phyloP scores from a whole-genome alignment of 371 early-diverging fungal species.

The Lichtheimia ramosa region DNA sequence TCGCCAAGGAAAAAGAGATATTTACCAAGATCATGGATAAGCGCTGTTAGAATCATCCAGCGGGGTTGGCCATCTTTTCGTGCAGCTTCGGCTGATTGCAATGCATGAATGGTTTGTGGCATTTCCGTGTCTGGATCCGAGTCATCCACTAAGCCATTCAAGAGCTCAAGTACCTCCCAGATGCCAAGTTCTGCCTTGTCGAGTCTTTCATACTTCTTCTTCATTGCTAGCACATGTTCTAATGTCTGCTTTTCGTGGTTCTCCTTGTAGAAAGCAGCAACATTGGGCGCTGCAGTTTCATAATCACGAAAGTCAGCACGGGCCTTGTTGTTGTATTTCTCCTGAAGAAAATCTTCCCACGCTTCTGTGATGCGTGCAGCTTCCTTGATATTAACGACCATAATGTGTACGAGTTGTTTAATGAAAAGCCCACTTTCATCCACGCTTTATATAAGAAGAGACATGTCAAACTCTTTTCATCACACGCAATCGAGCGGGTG shows the following conservation, averaged over 20 bases:
- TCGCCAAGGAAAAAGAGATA: conserved; percentile 49
- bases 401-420: neutral
- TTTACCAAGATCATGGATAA: conserved; percentile 68
- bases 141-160: conserved; percentile 53
- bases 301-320: too few relatives aligned
- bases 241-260: conserved; percentile 49
- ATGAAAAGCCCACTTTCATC: too few relatives aligned
- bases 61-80: conserved; percentile 49
- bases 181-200: conserved; percentile 41
- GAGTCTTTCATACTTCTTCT: conserved; percentile 26
- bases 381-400: conserved; percentile 1
- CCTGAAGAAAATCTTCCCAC: conserved; percentile 6
- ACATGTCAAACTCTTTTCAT: too few relatives aligned
- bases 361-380: conserved; percentile 7
- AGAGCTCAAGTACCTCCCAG: conserved; percentile 56
- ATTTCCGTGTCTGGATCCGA: conserved; percentile 51
- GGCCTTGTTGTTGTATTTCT: neutral
- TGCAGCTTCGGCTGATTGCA: conserved; percentile 62
- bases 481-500: too few relatives aligned
- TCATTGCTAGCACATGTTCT: conserved; percentile 33
- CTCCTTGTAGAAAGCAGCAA: conserved; percentile 37
- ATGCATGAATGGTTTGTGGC: conserved; percentile 54
- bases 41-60: conserved; percentile 53
- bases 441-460: too few relatives aligned
- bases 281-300: conserved; percentile 18